Conservation (phyloP, 176 grass and related monocot genomes). For the Olyra latifolia region DNA sequence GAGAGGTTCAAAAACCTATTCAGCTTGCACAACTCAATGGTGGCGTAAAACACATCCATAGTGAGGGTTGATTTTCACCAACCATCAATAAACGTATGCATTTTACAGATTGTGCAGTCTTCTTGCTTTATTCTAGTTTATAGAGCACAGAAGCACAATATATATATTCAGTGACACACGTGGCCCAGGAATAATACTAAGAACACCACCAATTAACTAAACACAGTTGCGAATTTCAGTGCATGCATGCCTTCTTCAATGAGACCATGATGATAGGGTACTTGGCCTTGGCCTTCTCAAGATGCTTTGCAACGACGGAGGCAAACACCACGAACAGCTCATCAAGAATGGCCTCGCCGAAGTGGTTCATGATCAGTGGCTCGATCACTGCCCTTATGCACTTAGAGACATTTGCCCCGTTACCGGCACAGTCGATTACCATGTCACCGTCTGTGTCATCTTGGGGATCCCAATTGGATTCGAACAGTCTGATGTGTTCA, state of each 20-base stretch:
- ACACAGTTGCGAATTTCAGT: neutral
- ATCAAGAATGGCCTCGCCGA: constrained; percentile 34
- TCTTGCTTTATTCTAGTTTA: no score
- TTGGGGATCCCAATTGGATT: constrained; percentile 37
- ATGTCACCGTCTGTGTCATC: neutral
- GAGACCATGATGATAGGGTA: constrained; percentile 7
- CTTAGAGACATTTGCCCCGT: constrained; percentile 27
- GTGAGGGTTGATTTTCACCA: no score
- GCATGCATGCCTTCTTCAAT: constrained; percentile 5
- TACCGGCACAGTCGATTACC: neutral
- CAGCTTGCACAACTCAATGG: no score
- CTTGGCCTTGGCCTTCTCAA: constrained; percentile 29
- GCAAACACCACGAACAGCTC: constrained; percentile 30
- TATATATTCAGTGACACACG: no score
- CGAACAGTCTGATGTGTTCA: neutral
- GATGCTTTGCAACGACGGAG: neutral
- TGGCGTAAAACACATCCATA: no score
- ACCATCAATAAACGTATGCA: no score
- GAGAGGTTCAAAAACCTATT: no score
- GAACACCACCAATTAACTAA: neutral
- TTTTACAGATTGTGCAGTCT: no score
- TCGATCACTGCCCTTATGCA: constrained; percentile 22
- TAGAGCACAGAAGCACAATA: no score
- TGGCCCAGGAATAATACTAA: neutral
- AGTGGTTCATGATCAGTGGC: constrained; percentile 4